phyloP scores from a whole-genome alignment of 1,284 basidiomycete species.

The Cerrena zonata region DNA sequence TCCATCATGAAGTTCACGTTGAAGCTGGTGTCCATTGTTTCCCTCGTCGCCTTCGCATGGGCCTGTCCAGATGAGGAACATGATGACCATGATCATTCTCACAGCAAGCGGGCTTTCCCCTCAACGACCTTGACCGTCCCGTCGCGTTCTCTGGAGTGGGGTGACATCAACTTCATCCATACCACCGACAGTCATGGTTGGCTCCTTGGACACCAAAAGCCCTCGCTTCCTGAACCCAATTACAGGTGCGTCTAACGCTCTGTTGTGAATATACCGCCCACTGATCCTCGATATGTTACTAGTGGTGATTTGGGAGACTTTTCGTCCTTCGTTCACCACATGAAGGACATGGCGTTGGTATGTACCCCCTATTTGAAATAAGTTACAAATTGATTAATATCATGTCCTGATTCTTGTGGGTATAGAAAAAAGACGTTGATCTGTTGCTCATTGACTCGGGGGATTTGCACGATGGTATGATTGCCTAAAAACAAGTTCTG shows the following conservation, averaged over 20 bases:
- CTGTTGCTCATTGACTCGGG: constrained; percentile 69
- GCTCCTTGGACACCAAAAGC: constrained; percentile 70
- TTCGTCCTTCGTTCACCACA: constrained; percentile 73
- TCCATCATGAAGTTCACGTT: neutral
- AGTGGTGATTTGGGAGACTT: constrained; percentile 78
- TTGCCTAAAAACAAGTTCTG: neutral
- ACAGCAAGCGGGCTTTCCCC: constrained; percentile 40
- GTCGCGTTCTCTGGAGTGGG: constrained; percentile 62
- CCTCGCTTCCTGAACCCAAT: constrained; percentile 67
- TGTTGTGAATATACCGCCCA: neutral
- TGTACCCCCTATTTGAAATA: neutral
- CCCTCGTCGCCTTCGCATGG: neutral
- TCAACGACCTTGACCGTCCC: constrained; percentile 47
- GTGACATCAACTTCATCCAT: constrained; percentile 74
- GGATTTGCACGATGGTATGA: constrained; percentile 75
- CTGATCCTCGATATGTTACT: neutral
- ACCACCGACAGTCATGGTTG: constrained; percentile 82
- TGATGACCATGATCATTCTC: constrained; percentile 29
- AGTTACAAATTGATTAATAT: neutral
- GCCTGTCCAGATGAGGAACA: constrained; percentile 25
- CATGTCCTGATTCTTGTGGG: neutral
- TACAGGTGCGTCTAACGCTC: constrained; percentile 38
- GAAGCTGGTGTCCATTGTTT: neutral
- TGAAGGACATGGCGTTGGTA: constrained; percentile 66
- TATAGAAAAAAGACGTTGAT: constrained; percentile 60